Evolutionary conservation across 2,329 filamentous ascomycete genomes (phyloP).

Genomic region (Claviceps capensis): DNA sequence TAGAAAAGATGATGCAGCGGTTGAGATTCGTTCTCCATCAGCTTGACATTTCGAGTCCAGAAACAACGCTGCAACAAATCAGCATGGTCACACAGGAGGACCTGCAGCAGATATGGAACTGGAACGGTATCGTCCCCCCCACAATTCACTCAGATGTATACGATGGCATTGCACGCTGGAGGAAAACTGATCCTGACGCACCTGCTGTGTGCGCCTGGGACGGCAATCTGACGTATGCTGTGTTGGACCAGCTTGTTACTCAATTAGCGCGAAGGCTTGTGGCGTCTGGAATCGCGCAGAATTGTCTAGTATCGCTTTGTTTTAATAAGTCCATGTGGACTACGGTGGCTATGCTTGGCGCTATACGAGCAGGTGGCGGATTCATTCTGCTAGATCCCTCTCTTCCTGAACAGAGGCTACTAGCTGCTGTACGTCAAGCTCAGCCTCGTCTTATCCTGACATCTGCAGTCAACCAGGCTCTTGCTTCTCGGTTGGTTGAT

Average conservation of each 20-base stretch:
- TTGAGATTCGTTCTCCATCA: background rate
- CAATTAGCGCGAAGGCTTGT: conserved; percentile 26
- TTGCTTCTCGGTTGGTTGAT: too few species aligned
- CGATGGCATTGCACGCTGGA: conserved; percentile 28
- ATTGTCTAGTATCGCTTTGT: conserved; percentile 28
- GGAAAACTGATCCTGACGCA: conserved; percentile 21
- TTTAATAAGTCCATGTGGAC: conserved; percentile 37
- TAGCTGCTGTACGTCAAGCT: background rate
- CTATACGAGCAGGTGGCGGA: conserved; percentile 34
- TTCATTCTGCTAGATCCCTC: conserved; percentile 34
- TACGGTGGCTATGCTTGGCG: conserved; percentile 28
- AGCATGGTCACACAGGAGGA: conserved; percentile 12
- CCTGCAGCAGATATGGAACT: conserved; percentile 32
- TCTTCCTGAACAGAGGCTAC: conserved; percentile 25
- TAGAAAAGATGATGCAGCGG: background rate
- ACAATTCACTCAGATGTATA: conserved; percentile 31
- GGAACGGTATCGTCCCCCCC: conserved; percentile 29
- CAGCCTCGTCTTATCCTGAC: background rate
- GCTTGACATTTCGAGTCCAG: background rate
- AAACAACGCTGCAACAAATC: background rate
- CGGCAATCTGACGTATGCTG: conserved; percentile 30
- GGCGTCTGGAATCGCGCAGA: conserved; percentile 17
- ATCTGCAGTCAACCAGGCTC: background rate
- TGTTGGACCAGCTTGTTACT: conserved; percentile 29
- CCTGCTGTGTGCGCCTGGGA: conserved; percentile 36